Percentiles rank a stretch among this genome's conserved stretches.
Evolutionary conservation across 2,329 filamentous ascomycete genomes (phyloP).

Genomic region (Sporothrix euskadiensis): DNA sequence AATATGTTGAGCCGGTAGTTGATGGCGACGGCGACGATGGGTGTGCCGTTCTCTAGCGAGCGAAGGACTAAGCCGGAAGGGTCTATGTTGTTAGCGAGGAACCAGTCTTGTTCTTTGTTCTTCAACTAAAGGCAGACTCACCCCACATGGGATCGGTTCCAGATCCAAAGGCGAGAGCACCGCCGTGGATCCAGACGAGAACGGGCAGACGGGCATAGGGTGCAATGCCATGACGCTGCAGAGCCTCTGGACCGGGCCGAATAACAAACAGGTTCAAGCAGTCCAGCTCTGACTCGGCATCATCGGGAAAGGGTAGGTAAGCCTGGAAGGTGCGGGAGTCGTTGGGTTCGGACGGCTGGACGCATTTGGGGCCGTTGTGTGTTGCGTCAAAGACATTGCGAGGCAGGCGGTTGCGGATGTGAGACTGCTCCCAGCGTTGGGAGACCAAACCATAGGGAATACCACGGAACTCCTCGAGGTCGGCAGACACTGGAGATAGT

Average conservation of each 20-base stretch:
- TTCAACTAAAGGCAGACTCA: neutral
- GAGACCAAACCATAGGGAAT: slow-evolving; percentile 25
- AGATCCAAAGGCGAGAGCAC: slow-evolving; percentile 18
- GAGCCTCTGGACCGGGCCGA: slow-evolving; percentile 18
- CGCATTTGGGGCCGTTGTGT: slow-evolving; percentile 25
- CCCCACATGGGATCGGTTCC: slow-evolving; percentile 21
- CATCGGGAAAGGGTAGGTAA: slow-evolving; percentile 24
- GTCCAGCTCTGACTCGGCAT: slow-evolving; percentile 23
- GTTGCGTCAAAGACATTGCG: slow-evolving; percentile 27
- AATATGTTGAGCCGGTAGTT: slow-evolving; percentile 28
- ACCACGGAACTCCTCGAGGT: slow-evolving; percentile 26
- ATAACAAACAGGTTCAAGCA: slow-evolving; percentile 24
- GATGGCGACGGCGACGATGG: slow-evolving; percentile 25
- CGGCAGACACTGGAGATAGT: slow-evolving; percentile 12
- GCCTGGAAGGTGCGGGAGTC: slow-evolving; percentile 19
- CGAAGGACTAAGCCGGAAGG: slow-evolving; percentile 23
- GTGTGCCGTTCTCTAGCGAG: neutral
- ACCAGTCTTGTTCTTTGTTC: neutral
- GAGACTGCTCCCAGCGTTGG: slow-evolving; percentile 23
- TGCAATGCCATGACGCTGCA: neutral
- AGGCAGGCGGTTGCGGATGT: slow-evolving; percentile 20
- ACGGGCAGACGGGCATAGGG: slow-evolving; percentile 18
- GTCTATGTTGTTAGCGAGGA: slow-evolving; percentile 13
- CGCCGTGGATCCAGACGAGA: slow-evolving; percentile 29
- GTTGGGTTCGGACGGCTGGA: slow-evolving; percentile 16